Evolutionary conservation across 2,329 filamentous ascomycete species (phyloP).

Genomic region (Ophiostoma australiae): DNA sequence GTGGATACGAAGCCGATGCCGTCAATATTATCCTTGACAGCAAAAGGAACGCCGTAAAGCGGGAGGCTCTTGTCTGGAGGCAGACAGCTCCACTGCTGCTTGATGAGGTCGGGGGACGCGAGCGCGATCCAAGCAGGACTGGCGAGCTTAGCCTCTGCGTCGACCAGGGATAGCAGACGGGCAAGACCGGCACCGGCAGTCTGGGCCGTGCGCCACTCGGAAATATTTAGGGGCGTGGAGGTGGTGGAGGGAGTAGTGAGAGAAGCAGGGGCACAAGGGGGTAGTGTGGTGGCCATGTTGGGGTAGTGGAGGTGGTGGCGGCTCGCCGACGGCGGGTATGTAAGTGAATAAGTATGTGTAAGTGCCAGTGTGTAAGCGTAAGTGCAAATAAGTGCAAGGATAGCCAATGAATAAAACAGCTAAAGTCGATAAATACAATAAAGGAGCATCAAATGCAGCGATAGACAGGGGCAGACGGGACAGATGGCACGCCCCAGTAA

Average conservation of each 20-base stretch:
- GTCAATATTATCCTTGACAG: conserved; percentile 54
- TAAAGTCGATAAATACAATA: background rate
- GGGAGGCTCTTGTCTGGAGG: conserved; percentile 35
- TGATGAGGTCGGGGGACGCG: background rate
- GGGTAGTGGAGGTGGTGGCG: conserved; percentile 5
- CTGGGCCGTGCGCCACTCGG: conserved; percentile 11
- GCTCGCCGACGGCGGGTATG: conserved; percentile 5
- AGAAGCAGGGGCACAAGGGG: background rate
- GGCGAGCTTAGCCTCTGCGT: background rate
- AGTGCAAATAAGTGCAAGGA: background rate
- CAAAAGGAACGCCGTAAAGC: conserved; percentile 54
- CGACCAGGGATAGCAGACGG: background rate
- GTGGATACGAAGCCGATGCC: conserved; percentile 48
- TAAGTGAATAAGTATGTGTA: background rate
- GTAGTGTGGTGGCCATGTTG: background rate
- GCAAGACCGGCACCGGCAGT: conserved; percentile 11
- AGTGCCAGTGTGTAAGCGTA: background rate
- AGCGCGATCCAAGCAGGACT: conserved; percentile 8
- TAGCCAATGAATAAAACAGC: background rate
- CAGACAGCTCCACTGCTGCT: conserved; percentile 5
- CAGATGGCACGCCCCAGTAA: background rate
- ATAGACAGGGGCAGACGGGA: background rate
- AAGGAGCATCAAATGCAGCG: background rate
- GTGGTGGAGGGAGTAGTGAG: background rate
- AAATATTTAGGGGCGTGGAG: background rate